Conservation (phyloP, 495 filamentous ascomycete genomes). For the Bathelium albidoporum region DNA sequence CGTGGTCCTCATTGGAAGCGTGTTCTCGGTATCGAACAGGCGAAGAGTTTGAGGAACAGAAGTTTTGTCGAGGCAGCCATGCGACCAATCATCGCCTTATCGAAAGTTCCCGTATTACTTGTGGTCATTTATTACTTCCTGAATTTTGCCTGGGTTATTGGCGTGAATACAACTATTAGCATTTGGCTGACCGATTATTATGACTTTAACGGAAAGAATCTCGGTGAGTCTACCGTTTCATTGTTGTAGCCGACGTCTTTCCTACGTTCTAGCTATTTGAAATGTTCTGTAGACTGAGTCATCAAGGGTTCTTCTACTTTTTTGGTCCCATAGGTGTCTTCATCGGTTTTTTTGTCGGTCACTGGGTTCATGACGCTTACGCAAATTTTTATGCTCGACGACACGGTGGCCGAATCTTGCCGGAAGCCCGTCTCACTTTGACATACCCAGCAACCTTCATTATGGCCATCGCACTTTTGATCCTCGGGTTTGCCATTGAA, state of each 20-base stretch:
- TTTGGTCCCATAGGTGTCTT: constrained; percentile 6
- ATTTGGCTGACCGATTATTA: constrained; percentile 10
- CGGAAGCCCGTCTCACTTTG: constrained; percentile 10
- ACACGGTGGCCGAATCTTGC: constrained; percentile 9
- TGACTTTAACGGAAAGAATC: constrained; percentile 10
- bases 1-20: constrained; percentile 2
- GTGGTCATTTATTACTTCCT: constrained; percentile 13
- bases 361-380: constrained; percentile 11
- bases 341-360: constrained; percentile 8
- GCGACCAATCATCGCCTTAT: constrained; percentile 8
- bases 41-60: neutral
- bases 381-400: constrained; percentile 5
- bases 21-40: constrained; percentile 9
- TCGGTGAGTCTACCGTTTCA: neutral
- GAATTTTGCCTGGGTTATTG: constrained; percentile 13
- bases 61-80: constrained; percentile 3
- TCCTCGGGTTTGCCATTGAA: constrained; percentile 8
- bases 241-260: neutral
- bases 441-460: constrained; percentile 8
- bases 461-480: constrained; percentile 3
- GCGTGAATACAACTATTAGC: constrained; percentile 11
- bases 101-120: constrained; percentile 7
- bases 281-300: neutral
- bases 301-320: constrained; percentile 9
- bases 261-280: neutral